phyloP scores from a whole-genome alignment of 177 flowering plant genomes.

The Vitis hybrid region DNA sequence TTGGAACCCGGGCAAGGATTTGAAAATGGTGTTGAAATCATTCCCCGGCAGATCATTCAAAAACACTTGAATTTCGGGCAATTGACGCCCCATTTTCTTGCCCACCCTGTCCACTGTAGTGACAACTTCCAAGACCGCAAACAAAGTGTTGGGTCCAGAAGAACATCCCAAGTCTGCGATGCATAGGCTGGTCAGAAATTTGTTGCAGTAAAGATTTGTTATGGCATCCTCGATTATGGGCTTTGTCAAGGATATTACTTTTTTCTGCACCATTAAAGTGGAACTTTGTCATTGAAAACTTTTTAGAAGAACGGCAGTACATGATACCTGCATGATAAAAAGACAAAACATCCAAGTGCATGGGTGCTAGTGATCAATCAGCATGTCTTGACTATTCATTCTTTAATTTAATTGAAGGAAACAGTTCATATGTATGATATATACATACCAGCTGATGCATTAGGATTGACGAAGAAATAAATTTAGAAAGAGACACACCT shows the following conservation, averaged over 20 bases:
- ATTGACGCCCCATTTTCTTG: not conserved
- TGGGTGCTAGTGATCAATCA: no score
- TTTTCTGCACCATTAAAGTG: slow-evolving; percentile 9
- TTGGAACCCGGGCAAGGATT: slow-evolving; percentile 11
- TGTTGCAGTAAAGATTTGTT: slow-evolving; percentile 10
- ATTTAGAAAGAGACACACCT: slow-evolving; percentile 4
- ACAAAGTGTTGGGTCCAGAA: slow-evolving; percentile 30
- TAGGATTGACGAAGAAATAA: not conserved
- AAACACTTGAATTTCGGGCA: slow-evolving; percentile 19
- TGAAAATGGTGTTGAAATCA: slow-evolving; percentile 29
- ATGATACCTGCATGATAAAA: not conserved
- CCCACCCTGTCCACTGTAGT: not conserved
- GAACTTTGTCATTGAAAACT: not conserved
- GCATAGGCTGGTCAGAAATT: not conserved
- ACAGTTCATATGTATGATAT: not conserved
- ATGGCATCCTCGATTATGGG: slow-evolving; percentile 21
- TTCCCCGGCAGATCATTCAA: slow-evolving; percentile 30
- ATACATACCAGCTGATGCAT: not conserved
- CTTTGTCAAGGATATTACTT: slow-evolving; percentile 22
- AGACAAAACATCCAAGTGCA: no score
- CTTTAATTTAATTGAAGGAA: not conserved
- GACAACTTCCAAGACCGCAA: slow-evolving; percentile 13
- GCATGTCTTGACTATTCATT: no score
- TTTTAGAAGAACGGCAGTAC: no score
- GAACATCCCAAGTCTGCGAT: slow-evolving; percentile 37